phyloP scores from a whole-genome alignment of 179 eudicot genomes.

The Beta lomatogona region DNA sequence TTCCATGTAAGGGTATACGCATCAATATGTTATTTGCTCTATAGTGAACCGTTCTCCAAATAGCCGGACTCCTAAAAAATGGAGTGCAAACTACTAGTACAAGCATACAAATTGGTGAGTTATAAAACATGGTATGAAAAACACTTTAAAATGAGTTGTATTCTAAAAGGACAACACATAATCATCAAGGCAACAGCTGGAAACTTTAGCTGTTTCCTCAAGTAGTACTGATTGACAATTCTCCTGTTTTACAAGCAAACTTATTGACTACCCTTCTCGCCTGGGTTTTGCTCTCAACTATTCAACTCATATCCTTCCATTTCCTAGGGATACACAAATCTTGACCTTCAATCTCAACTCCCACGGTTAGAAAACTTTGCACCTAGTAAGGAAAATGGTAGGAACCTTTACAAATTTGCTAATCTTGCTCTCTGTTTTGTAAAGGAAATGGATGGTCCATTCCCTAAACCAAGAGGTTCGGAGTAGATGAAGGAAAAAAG shows the following conservation, averaged over 20 bases:
- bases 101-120: no score
- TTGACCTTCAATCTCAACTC: not conserved
- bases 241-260: conserved; percentile 17
- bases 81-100: not conserved
- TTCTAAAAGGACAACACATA: conserved; percentile 29
- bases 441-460: no score
- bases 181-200: conserved; percentile 37
- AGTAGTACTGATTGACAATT: conserved; percentile 11
- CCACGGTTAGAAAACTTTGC: not conserved
- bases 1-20: no score
- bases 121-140: not conserved
- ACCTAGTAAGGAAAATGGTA: not conserved
- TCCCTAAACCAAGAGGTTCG: not conserved
- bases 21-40: no score
- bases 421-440: not conserved
- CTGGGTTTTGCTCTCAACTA: conserved; percentile 1
- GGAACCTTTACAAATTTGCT: not conserved
- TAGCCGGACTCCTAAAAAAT: no score
- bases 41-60: no score
- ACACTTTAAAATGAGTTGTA: not conserved
- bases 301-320: not conserved
- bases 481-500: no score
- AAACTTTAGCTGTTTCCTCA: conserved; percentile 27
- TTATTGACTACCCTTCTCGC: conserved; percentile 21
- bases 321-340: not conserved